Evolutionary conservation across 2,329 filamentous ascomycete genomes (phyloP).

Genomic region (Fusarium sp.): DNA sequence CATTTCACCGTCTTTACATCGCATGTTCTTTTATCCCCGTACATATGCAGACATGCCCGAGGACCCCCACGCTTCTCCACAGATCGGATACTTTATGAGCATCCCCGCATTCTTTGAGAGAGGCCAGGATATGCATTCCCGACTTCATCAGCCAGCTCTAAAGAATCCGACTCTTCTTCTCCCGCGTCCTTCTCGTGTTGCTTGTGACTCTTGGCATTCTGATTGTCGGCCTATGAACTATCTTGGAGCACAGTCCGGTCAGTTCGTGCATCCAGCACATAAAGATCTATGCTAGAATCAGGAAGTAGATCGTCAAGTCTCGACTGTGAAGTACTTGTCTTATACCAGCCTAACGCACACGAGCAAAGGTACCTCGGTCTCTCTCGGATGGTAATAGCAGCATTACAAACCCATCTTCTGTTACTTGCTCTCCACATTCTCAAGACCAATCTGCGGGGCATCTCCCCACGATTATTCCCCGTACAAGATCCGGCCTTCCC

Average conservation of each 20-base stretch:
- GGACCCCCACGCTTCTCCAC: constrained; percentile 33
- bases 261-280: not conserved
- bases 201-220: not conserved
- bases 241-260: not conserved
- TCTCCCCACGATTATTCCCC: constrained; percentile 32
- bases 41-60: not conserved
- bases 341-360: not conserved
- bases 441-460: constrained; percentile 30
- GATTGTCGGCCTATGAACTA: not conserved
- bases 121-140: not conserved
- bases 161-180: constrained; percentile 5
- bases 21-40: not conserved
- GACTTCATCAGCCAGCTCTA: constrained; percentile 8
- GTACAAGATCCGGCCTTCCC: not conserved
- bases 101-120: constrained; percentile 20
- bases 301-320: not conserved
- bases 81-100: constrained; percentile 13
- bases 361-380: constrained; percentile 1
- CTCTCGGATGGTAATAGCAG: not conserved
- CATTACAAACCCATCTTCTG: constrained; percentile 31
- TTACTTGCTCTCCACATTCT: constrained; percentile 20
- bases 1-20: constrained; percentile 14
- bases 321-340: not conserved
- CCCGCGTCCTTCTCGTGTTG: not conserved
- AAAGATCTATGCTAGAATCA: not conserved